phyloP scores from a whole-genome alignment of 768 basidiomycete species.

The Leccinellum luteum region DNA sequence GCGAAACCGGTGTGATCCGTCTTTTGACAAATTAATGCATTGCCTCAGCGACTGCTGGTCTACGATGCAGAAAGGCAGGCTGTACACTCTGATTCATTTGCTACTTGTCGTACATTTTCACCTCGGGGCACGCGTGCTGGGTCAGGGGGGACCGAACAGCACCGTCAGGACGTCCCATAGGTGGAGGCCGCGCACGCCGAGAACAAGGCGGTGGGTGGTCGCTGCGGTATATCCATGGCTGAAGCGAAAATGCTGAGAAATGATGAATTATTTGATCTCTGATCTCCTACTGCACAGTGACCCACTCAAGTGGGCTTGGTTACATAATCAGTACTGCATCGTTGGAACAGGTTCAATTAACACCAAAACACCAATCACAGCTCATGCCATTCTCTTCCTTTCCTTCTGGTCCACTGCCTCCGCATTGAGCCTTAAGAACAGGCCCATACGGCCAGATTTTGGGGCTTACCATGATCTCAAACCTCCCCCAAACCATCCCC shows the following conservation, averaged over 20 bases:
- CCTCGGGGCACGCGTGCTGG: conserved; percentile 8
- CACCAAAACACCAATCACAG: conserved; percentile 11
- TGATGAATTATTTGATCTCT: background rate
- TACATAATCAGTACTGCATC: conserved; percentile 26
- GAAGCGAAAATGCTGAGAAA: background rate
- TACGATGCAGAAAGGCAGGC: background rate
- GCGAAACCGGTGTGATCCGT: background rate
- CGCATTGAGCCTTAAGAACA: conserved; percentile 27
- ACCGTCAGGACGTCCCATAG: background rate
- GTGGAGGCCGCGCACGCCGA: background rate
- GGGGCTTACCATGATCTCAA: conserved; percentile 23
- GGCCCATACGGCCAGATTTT: conserved; percentile 24
- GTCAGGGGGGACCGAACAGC: conserved; percentile 20
- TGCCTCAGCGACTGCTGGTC: background rate
- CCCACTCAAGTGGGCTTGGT: conserved; percentile 10
- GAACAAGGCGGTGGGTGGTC: background rate
- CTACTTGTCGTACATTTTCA: background rate
- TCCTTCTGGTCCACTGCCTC: conserved; percentile 24
- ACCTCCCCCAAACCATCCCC: conserved; percentile 10
- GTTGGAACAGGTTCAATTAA: conserved; percentile 21
- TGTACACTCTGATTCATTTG: conserved; percentile 5
- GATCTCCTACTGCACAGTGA: background rate
- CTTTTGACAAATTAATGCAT: conserved; percentile 2
- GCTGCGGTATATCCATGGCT: background rate
- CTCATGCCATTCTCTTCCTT: conserved; percentile 20